Conservation (phyloP, 2,329 filamentous ascomycete genomes). For the Parascedosporium putredinis region DNA sequence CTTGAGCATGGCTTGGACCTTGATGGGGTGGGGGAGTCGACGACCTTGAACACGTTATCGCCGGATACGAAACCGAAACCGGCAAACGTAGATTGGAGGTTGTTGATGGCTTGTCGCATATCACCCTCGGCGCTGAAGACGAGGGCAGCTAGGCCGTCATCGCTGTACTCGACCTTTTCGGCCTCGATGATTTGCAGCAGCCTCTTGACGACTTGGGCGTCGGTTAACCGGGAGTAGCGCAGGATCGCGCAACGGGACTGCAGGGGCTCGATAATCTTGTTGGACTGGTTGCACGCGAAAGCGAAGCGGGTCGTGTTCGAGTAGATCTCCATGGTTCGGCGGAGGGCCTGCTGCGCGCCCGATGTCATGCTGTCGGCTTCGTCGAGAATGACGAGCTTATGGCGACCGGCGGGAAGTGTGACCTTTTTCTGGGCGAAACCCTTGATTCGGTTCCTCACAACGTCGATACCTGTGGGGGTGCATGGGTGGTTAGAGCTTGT, state of each 20-base stretch:
- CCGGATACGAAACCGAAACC: conserved; percentile 96
- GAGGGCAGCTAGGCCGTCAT: conserved; percentile 89
- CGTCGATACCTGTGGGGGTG: conserved; percentile 66
- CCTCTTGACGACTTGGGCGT: conserved; percentile 83
- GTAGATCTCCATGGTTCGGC: conserved; percentile 98
- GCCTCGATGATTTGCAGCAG: conserved; percentile 87
- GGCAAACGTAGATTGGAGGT: conserved; percentile 83
- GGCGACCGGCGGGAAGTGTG: conserved; percentile 76
- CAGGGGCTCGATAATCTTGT: conserved; percentile 99
- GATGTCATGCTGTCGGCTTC: conserved; percentile 98
- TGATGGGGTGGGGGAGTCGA: conserved; percentile 97
- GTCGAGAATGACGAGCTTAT: conserved; percentile 95
- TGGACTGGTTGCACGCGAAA: conserved; percentile 96
- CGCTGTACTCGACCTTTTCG: conserved; percentile 80
- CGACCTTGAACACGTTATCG: conserved; percentile 96
- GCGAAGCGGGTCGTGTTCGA: conserved; percentile 93
- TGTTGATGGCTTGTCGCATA: conserved; percentile 99
- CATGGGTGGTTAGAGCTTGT: background rate
- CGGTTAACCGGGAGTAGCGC: conserved; percentile 83
- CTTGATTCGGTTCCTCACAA: conserved; percentile 95
- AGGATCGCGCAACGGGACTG: conserved; percentile 95
- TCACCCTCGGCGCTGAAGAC: conserved; percentile 97
- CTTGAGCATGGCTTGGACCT: conserved; percentile 97
- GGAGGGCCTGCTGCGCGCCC: conserved; percentile 87
- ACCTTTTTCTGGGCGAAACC: conserved; percentile 99